Evolutionary conservation across 2,329 filamentous ascomycete genomes (phyloP), one percentile per base, ranked within the genome.

Genomic region (Cytospora leucostoma): DNA sequence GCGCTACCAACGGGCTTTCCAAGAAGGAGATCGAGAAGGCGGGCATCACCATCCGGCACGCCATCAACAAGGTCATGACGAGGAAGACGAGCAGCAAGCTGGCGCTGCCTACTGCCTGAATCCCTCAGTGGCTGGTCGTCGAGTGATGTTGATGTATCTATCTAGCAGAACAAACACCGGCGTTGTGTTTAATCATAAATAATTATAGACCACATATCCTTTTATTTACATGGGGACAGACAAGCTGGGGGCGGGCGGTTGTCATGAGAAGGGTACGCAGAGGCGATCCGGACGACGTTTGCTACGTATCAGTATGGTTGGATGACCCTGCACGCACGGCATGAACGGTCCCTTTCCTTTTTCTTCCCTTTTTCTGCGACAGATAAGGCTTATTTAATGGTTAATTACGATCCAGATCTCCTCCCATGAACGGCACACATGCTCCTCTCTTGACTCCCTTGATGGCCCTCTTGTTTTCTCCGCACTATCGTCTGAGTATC

Each of bases 1-100:
- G 94, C 73, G 82, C 97, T 60, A 97, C 93, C 0, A 91, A 86
- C 6, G 95, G 91, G 1, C 79, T 99, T 66, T 90, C 91, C 32
- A 96, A 91, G 81, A 97, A 96, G 79, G 95, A 99, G 75, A 90
- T 93, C 61, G 96, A 99, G 79, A 97, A 96, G 80, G 92, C 95
- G 0, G 95, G 93, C 15, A 87, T 89, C 8, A 88, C 86, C 11
- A 93, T 99, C 69, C 84, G 94, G 65, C 93, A 97, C 77, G 94
- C 95, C 15, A 91, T 98, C 68, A 96, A 93, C 58, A 97, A 97
- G 79, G 87, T 98, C 66, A 87, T 99, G 83, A 86, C 84, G 21
- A 80, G 84, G 66, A 88, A 87, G 74, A 76, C 80, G 34, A 86
- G 79, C 71, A 78, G 77, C 66, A 80, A 80, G 69, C 71, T 80